Evolutionary conservation across 2,329 filamentous ascomycete species (phyloP).

Genomic region (Teratosphaeria pseudoeucalypti): DNA sequence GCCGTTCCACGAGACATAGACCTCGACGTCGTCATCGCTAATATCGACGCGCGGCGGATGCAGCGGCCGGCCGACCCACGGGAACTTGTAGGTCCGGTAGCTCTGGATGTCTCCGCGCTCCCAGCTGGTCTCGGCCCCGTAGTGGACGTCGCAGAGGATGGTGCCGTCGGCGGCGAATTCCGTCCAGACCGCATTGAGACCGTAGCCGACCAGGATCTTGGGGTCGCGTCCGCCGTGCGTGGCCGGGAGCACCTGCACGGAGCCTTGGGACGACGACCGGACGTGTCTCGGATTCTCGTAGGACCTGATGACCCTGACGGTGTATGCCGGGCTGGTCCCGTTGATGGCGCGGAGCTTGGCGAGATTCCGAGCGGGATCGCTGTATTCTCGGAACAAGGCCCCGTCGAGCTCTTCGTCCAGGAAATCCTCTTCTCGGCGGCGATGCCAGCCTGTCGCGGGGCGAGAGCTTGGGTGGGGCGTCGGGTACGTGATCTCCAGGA

Average conservation of each 20-base stretch:
- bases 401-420: neutral
- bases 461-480: neutral
- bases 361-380: conserved; percentile 9
- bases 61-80: conserved; percentile 35
- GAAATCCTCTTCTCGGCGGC: neutral
- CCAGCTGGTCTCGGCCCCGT: conserved; percentile 23
- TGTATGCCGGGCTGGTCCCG: conserved; percentile 19
- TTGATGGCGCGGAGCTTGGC: conserved; percentile 24
- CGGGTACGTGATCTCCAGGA: conserved; percentile 25
- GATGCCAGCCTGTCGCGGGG: neutral
- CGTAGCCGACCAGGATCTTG: conserved; percentile 47
- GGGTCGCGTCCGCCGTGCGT: conserved; percentile 26
- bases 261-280: conserved; percentile 39
- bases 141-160: conserved; percentile 42
- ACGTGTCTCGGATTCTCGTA: conserved; percentile 19
- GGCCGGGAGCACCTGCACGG: conserved; percentile 42
- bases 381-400: neutral
- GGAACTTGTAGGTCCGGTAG: conserved; percentile 44
- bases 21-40: conserved; percentile 16
- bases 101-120: conserved; percentile 33
- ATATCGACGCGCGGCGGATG: conserved; percentile 24
- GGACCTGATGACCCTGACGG: conserved; percentile 19
- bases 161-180: conserved; percentile 35
- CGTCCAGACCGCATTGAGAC: conserved; percentile 29
- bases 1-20: conserved; percentile 45